phyloP scores from a whole-genome alignment of 176 grass and related monocot species.

The Triticum dicoccoides region DNA sequence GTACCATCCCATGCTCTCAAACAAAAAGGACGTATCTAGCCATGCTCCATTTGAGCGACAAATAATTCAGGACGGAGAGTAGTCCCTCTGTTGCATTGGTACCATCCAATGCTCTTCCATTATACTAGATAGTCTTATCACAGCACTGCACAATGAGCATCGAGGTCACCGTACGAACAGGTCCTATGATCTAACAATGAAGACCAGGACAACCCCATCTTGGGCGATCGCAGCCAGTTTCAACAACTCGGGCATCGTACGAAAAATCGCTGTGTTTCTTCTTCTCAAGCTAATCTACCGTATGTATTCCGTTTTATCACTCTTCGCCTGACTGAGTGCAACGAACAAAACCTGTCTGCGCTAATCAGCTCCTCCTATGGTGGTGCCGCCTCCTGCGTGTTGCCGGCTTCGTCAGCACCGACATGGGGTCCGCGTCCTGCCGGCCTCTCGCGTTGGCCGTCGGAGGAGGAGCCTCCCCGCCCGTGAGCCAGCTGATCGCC shows the following conservation, averaged over 20 bases:
- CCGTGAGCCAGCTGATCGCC: constrained; percentile 76
- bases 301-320: background rate
- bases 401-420: constrained; percentile 46
- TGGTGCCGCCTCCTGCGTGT: constrained; percentile 67
- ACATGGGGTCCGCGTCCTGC: constrained; percentile 47
- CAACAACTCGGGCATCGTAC: background rate
- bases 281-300: background rate
- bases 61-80: no score
- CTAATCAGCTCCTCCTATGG: constrained; percentile 39
- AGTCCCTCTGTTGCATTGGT: no score
- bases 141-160: background rate
- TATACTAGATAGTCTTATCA: background rate
- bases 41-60: no score
- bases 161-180: background rate
- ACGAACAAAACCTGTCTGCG: background rate
- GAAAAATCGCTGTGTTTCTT: constrained; percentile 10
- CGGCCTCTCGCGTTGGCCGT: background rate
- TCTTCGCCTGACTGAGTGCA: background rate
- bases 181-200: background rate
- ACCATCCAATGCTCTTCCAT: background rate
- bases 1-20: no score
- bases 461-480: constrained; percentile 13
- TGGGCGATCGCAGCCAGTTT: background rate
- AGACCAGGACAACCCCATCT: background rate
- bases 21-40: no score